phyloP scores from a whole-genome alignment of 2,329 filamentous ascomycete species.

The Neonectria hederae region DNA sequence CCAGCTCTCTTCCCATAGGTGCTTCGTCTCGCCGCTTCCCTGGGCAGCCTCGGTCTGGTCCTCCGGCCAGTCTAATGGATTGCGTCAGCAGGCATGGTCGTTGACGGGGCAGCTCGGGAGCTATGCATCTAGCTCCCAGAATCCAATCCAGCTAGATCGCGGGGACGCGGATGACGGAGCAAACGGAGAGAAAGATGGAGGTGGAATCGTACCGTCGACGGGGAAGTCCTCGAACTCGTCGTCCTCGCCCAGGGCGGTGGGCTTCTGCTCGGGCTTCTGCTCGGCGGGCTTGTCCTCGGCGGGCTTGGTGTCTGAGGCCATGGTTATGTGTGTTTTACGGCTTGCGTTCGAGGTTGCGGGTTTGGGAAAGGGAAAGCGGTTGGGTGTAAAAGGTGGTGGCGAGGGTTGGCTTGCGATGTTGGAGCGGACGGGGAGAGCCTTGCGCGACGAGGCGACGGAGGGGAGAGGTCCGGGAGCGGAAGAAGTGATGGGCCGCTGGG shows the following conservation, averaged over 20 bases:
- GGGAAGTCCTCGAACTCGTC: constrained; percentile 99
- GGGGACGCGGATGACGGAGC: background rate
- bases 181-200: accelerated
- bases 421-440: constrained; percentile 23
- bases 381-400: background rate
- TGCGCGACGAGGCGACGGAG: constrained; percentile 27
- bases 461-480: constrained; percentile 19
- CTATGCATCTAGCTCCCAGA: background rate
- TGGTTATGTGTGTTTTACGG: background rate
- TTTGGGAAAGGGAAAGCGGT: background rate
- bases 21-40: constrained; percentile 72
- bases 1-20: constrained; percentile 99
- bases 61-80: constrained; percentile 81
- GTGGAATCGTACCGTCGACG: constrained; percentile 76
- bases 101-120: background rate
- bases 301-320: constrained; percentile 42
- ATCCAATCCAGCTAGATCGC: background rate
- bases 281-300: constrained; percentile 39
- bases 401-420: constrained; percentile 4
- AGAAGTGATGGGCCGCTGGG: constrained; percentile 26
- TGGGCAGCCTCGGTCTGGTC: constrained; percentile 87
- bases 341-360: background rate
- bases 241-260: constrained; percentile 86
- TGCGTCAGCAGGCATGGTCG: background rate
- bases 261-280: constrained; percentile 42